These are phyloP conservation scores for Lasiosphaeris hirsuta DNA, from an alignment of 495 filamentous ascomycete genomes.

Conservation along the genomic window DNA sequence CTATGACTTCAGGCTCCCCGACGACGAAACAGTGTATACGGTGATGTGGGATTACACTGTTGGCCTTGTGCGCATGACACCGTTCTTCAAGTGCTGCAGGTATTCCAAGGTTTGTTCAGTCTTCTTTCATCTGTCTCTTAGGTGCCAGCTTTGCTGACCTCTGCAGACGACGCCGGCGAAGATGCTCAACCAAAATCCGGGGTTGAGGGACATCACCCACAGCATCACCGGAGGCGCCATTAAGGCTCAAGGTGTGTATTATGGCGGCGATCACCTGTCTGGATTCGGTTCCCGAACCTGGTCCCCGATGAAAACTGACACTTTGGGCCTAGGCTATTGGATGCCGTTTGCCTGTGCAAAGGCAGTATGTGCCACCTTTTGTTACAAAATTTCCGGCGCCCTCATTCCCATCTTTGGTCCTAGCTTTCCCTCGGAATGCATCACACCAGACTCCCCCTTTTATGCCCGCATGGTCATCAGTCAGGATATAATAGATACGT, in stretches of 20 bases:
- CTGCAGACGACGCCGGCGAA: constrained; percentile 77
- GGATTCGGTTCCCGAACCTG: neutral
- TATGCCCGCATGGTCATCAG: constrained; percentile 70
- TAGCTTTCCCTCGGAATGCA: constrained; percentile 70
- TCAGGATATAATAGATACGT: constrained; percentile 51
- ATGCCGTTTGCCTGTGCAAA: constrained; percentile 84
- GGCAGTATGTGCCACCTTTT: constrained; percentile 83
- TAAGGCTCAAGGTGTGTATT: constrained; percentile 73
- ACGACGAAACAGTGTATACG: constrained; percentile 61
- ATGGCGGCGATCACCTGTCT: neutral
- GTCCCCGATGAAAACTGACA: neutral
- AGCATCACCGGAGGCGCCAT: constrained; percentile 94
- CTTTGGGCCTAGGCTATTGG: constrained; percentile 78
- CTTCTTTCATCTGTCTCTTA: neutral
- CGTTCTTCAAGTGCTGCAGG: constrained; percentile 86
- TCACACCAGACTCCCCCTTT: constrained; percentile 51
- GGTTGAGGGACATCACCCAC: constrained; percentile 79
- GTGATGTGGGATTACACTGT: constrained; percentile 98
- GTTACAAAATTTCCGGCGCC: constrained; percentile 74
- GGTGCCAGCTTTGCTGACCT: neutral
- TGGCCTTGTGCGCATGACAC: constrained; percentile 91
- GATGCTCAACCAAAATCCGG: constrained; percentile 73
- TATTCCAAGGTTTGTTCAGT: constrained; percentile 69
- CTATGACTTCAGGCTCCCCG: constrained; percentile 78
- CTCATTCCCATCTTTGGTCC: constrained; percentile 86